Base-by-base conservation (phyloP, 75 land plant species). In the Ceratopteris richardii region DNA sequence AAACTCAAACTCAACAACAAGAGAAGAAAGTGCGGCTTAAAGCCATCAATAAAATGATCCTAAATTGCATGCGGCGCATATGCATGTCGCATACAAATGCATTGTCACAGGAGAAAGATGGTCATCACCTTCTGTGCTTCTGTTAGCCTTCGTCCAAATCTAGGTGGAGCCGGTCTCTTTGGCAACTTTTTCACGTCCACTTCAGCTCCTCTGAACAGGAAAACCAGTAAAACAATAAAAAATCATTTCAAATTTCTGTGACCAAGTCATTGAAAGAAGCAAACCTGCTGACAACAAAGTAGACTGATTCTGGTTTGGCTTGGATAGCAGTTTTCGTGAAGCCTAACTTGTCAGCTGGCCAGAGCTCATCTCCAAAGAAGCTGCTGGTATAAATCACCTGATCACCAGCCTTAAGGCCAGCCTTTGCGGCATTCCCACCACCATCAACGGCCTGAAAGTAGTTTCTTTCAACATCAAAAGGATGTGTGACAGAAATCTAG, bases 371-470 rank as follows among this genome's bases (percentile, higher is more conserved):
- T 14, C 98, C 98, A 68, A 94, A 94, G 75, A 94, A 94, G 64
- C 98, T 94, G 70, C 98, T 94, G 14, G 98, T 94, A 71, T 94
- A 94, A n/a, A 94, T 36, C 0, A 94, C 98, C 55, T 94, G 98
- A 48, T 94, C 98, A 21, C 98, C 98, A 0, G 66, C 68, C 56
- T 90, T 89, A 26, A 94, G 66, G 1, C 98, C 98, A 16, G 98
- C 90, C 58, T 63, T 94, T 28, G 90, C 85, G 55, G 98, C 96
- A 73, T 94, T 94, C 9, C 98, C 98, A 18, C 97, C 85, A 25
- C 62, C 67, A 1, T 86, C 98, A 16, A 94, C 78, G 18, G 68
- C 87, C 98, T 93, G 69, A 12, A 65, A 58, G 13, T 24, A 0
- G n/a, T 23, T 20, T 26, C 18, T 9, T 40, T 9, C 14, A 9